Percentiles rank a stretch among this genome's conserved stretches.
Evolutionary conservation across 2,329 filamentous ascomycete genomes (phyloP).

Genomic region (Ophiostoma sp.): DNA sequence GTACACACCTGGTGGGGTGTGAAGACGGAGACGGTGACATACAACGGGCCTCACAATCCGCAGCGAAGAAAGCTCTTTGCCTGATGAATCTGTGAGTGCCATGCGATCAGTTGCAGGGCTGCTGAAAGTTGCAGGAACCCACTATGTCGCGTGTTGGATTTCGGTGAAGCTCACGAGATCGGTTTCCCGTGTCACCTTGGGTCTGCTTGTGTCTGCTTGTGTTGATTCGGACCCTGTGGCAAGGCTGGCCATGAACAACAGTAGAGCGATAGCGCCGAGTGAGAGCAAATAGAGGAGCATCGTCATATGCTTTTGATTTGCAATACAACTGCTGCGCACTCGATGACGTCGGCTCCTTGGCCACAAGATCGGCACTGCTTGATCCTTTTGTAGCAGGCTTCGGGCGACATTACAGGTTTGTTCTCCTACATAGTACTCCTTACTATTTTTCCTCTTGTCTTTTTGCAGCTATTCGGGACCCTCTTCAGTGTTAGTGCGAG

Average conservation of each 20-base stretch:
- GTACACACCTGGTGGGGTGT: not conserved
- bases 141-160: not conserved
- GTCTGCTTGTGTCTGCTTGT: not conserved
- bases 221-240: not conserved
- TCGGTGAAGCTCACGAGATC: conserved; percentile 1
- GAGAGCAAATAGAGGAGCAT: not conserved
- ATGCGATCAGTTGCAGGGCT: not conserved
- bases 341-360: conserved; percentile 1
- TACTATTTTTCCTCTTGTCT: not conserved
- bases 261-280: not conserved
- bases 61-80: conserved; percentile 3
- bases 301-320: not conserved
- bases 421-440: too few relatives aligned
- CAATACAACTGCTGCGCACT: not conserved
- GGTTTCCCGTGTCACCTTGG: not conserved
- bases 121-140: conserved; percentile 7
- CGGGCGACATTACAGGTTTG: not conserved
- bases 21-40: not conserved
- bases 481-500: not conserved
- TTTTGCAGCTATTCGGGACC: not conserved
- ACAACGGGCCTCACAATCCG: not conserved
- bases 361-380: not conserved
- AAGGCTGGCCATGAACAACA: not conserved
- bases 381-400: not conserved
- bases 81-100: not conserved